Conservation (phyloP, 1,139 yeast genomes). For the Geotrichum histeridarum region DNA sequence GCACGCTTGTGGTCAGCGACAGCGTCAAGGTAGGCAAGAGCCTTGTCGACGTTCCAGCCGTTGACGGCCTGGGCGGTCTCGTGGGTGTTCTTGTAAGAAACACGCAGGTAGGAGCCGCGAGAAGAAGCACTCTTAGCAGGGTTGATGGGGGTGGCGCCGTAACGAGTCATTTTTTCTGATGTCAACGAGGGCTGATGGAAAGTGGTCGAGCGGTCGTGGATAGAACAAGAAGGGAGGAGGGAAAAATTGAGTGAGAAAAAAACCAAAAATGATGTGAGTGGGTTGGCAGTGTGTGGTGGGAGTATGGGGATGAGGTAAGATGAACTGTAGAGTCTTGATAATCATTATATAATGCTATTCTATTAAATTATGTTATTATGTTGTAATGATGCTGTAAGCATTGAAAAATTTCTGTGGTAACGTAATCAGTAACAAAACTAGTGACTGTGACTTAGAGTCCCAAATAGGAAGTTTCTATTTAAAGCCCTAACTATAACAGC, state of each 20-base stretch:
- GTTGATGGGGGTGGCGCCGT: conserved; percentile 98
- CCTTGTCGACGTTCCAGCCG: conserved; percentile 97
- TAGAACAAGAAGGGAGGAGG: conserved; percentile 2
- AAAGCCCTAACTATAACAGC: neutral
- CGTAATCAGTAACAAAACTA: neutral
- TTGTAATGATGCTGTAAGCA: neutral
- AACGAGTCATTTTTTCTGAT: conserved; percentile 61
- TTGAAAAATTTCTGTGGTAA: neutral
- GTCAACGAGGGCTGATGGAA: conserved; percentile 2
- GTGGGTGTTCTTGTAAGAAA: conserved; percentile 99
- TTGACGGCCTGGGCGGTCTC: conserved; percentile 97
- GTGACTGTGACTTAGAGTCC: neutral
- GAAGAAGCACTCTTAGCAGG: conserved; percentile 99
- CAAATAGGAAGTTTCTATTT: neutral
- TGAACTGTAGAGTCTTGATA: neutral
- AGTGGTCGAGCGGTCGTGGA: neutral
- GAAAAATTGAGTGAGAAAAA: conserved; percentile 9
- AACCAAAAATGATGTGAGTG: neutral
- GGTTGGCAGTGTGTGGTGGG: neutral
- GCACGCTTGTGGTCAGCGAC: conserved; percentile 99
- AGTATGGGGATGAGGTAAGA: neutral
- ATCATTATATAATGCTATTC: neutral
- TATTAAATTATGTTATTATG: neutral
- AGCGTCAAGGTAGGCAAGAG: conserved; percentile 93
- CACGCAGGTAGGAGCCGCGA: conserved; percentile 99